These are phyloP conservation scores for Pelargonium nanum DNA, from an alignment of 345 rosid species.

Conservation along the genomic window DNA sequence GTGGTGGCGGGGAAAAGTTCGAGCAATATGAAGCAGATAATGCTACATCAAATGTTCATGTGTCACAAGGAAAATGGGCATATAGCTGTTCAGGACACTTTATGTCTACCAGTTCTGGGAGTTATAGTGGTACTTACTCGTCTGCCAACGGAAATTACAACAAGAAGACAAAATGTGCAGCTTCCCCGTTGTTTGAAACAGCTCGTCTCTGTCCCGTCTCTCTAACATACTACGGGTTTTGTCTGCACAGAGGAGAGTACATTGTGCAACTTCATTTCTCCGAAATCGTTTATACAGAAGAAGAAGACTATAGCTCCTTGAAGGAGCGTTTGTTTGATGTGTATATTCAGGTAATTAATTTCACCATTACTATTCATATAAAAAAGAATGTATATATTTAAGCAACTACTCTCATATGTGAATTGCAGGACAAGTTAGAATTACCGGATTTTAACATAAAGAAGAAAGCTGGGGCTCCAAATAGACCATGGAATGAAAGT, in stretches of 20 bases:
- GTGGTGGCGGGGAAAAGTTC: not conserved
- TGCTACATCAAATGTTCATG: not conserved
- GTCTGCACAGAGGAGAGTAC: conserved; percentile 16
- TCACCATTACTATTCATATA: not conserved
- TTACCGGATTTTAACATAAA: not conserved
- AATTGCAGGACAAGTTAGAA: not conserved
- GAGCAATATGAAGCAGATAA: conserved; percentile 14
- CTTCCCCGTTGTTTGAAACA: conserved; percentile 1
- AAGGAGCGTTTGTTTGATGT: conserved; percentile 19
- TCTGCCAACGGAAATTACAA: not conserved
- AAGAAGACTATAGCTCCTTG: conserved; percentile 11
- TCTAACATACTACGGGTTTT: conserved; percentile 17
- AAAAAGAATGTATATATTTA: no score
- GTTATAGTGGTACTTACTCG: not conserved
- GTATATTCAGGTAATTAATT: conserved; percentile 15
- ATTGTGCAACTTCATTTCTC: conserved; percentile 16
- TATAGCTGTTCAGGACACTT: conserved; percentile 15
- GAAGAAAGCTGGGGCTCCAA: not conserved
- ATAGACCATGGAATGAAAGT: not conserved
- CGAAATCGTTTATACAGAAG: conserved; percentile 9
- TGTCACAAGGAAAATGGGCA: conserved; percentile 8
- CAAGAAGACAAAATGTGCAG: conserved; percentile 9
- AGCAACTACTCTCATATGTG: not conserved
- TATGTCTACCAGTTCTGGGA: not conserved
- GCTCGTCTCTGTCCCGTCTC: conserved; percentile 20